phyloP scores from a whole-genome alignment of 2,329 filamentous ascomycete species.

The Cercospora nicotianae region DNA sequence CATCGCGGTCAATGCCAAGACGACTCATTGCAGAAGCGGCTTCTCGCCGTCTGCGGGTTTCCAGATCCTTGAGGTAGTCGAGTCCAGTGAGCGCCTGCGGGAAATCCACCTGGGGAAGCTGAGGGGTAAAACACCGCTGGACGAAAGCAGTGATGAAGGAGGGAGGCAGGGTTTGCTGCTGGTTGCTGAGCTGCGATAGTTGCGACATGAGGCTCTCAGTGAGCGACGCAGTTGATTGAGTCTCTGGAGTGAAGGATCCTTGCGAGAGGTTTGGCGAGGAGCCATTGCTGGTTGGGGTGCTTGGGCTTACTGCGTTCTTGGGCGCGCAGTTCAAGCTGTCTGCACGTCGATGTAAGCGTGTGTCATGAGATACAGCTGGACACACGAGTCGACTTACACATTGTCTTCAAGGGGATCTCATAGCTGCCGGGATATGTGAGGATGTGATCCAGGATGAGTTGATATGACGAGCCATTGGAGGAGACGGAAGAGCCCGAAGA shows the following conservation, averaged over 20 bases:
- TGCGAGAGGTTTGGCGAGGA: constrained; percentile 41
- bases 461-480: constrained; percentile 47
- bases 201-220: constrained; percentile 55
- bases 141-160: constrained; percentile 64
- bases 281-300: constrained; percentile 37
- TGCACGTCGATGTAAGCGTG: not conserved
- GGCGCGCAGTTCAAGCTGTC: constrained; percentile 63
- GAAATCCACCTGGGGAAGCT: constrained; percentile 62
- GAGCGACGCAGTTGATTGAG: constrained; percentile 46
- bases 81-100: constrained; percentile 64
- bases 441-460: constrained; percentile 58
- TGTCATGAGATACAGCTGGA: too few relatives aligned
- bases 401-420: constrained; percentile 66
- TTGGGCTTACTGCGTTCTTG: constrained; percentile 41
- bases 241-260: constrained; percentile 32
- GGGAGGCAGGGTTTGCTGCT: constrained; percentile 62
- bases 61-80: constrained; percentile 66
- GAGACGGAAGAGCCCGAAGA: constrained; percentile 33
- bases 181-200: constrained; percentile 58
- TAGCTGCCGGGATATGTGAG: constrained; percentile 63
- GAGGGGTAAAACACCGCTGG: constrained; percentile 57
- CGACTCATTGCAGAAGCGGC: constrained; percentile 55
- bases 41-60: constrained; percentile 60
- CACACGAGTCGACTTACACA: constrained; percentile 46
- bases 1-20: constrained; percentile 53